Conservation (phyloP, 108 stramenopile genomes). For the Seminavis robusta region DNA sequence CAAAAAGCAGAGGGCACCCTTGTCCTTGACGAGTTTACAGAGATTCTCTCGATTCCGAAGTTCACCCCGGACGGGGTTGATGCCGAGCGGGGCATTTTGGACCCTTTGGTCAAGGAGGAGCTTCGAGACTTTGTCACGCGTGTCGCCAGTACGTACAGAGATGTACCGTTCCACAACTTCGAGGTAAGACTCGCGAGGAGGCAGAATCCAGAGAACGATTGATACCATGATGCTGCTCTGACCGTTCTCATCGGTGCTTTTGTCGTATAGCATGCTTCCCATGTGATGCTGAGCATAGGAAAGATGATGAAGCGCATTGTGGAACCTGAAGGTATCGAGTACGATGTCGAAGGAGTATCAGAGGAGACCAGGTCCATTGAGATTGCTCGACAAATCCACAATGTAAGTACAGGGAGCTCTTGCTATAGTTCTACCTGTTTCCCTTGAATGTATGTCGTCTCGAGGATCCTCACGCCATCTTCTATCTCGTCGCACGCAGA, state of each 20-base stretch:
- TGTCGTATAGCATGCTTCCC: no score
- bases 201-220: no score
- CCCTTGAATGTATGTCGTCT: no score
- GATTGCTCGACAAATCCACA: slow-evolving; percentile 9
- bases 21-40: slow-evolving; percentile 31
- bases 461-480: no score
- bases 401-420: no score
- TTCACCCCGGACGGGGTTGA: slow-evolving; percentile 6
- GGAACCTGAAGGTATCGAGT: slow-evolving; percentile 1
- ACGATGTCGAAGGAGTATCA: no score
- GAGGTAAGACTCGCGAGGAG: no score
- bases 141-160: slow-evolving; percentile 31
- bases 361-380: no score
- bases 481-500: no score
- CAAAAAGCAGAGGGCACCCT: not conserved
- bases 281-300: slow-evolving; percentile 4
- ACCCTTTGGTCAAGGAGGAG: slow-evolving; percentile 14
- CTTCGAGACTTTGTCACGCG: slow-evolving; percentile 23
- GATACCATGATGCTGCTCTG: no score
- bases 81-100: not conserved
- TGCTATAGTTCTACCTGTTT: no score
- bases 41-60: slow-evolving; percentile 26
- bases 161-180: slow-evolving; percentile 46
- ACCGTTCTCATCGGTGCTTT: no score
- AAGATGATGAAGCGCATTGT: slow-evolving; percentile 12